A percentile compares a stretch with the other conserved stretches of the same genome.
phyloP scores from a whole-genome alignment of 2,329 filamentous ascomycete species.

The Cytospora schulzeri region DNA sequence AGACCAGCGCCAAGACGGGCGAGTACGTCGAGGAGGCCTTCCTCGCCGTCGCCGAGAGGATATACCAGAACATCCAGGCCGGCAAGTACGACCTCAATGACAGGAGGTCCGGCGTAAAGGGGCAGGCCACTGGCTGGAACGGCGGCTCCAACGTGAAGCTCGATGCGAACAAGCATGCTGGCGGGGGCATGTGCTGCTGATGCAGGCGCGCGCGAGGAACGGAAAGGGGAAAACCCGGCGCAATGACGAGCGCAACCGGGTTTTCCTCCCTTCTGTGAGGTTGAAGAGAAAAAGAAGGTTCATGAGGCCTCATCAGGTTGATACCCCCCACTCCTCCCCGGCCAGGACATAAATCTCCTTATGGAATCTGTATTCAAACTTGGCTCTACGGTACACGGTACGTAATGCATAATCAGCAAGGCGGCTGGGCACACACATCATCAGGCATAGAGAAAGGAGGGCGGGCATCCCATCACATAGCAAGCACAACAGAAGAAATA shows the following conservation, averaged over 20 bases:
- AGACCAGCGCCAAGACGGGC: constrained; percentile 94
- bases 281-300: neutral
- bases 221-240: constrained; percentile 11
- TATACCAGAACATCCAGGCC: constrained; percentile 95
- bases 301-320: constrained; percentile 15
- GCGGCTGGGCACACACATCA: constrained; percentile 8
- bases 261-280: neutral
- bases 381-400: constrained; percentile 15
- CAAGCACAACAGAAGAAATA: constrained; percentile 10
- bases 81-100: constrained; percentile 95
- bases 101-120: constrained; percentile 87
- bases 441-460: constrained; percentile 13
- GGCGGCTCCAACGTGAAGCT: constrained; percentile 49
- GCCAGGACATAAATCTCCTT: constrained; percentile 7
- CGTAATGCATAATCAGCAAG: constrained; percentile 27
- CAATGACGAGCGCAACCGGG: neutral
- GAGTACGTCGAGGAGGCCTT: constrained; percentile 94
- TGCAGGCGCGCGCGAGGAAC: neutral
- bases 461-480: constrained; percentile 15
- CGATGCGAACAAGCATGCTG: constrained; percentile 42
- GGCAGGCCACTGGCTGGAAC: constrained; percentile 54
- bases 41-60: constrained; percentile 88
- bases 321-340: constrained; percentile 1
- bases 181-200: constrained; percentile 52
- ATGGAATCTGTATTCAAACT: constrained; percentile 7